Conservation (phyloP, 148 eudicot genomes). For the Dysphania ambrosioides region DNA sequence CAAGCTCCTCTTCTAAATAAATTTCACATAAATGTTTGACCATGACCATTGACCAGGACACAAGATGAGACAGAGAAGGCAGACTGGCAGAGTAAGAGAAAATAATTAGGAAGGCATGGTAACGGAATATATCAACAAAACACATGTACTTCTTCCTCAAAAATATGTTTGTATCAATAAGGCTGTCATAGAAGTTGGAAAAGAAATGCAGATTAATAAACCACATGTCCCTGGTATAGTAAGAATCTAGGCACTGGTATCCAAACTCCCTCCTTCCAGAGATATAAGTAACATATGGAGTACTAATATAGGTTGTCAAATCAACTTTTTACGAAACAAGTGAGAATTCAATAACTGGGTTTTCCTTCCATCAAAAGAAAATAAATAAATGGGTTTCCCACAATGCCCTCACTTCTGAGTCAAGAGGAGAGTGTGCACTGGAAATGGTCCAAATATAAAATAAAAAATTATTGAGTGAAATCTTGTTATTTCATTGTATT, state of each 20-base stretch:
- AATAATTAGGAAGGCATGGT: no score
- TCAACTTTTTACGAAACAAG: no score
- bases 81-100: not conserved
- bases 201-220: no score
- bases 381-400: not conserved
- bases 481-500: not conserved
- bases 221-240: not conserved
- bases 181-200: not conserved
- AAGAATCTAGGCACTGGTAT: not conserved
- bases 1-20: not conserved
- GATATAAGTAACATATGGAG: not conserved
- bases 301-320: no score
- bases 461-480: not conserved
- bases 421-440: not conserved
- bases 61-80: not conserved
- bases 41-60: not conserved
- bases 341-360: no score
- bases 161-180: not conserved
- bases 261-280: not conserved
- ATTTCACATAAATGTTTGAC: constrained; percentile 1
- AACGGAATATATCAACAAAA: not conserved
- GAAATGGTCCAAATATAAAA: not conserved
- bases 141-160: not conserved
- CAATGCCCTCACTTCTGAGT: not conserved
- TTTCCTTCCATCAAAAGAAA: no score